Base-by-base conservation (phyloP, 257 asterid species). In the Salvia rosmarinus region DNA sequence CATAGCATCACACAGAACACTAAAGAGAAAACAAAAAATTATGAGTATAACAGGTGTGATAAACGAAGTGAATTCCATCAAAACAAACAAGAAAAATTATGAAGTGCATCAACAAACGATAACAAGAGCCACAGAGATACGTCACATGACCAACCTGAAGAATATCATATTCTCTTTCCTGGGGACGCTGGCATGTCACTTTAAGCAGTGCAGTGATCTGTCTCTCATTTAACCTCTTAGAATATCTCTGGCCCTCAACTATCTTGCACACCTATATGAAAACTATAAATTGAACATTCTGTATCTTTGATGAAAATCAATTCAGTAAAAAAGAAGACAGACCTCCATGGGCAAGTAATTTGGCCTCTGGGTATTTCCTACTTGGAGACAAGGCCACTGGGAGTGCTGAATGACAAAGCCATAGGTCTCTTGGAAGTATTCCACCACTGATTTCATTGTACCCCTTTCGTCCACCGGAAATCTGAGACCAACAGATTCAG, bases 301-400 rank as follows among this genome's bases (percentile, higher is more conserved):
- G 17, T 35, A 61, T 34, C 9, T 12, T 10, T 25, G 43, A 25
- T 7, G 30, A 54, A 69, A 55, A 52, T 40, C 6, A 44, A 40
- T 9, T 16, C 57, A 37, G 44, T 19, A n/a, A 10, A 49, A 28
- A 59, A 58, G 35, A 65, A 20, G 20, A 71, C 77, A 51, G 51
- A 94, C 99, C 96, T 95, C 99, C 98, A 95, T 89, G 0, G 99
- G 98, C 71, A 94, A 70, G 72, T 87, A 94, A 79, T 94, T 90
- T 49, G 96, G 96, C 73, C 97, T 82, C 52, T 84, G 95, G 60
- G 86, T 83, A 81, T 89, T 94, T 65, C 97, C 98, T 60, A 94
- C 98, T 90, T 90, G 98, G 61, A 94, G 82, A 65, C 97, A 94
- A 63, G 98, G 98, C 87, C 90, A 82, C 35, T 89, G 95, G 0